Base-by-base conservation (phyloP, 2,329 filamentous ascomycete genomes). In the Apiospora kogelbergensis region DNA sequence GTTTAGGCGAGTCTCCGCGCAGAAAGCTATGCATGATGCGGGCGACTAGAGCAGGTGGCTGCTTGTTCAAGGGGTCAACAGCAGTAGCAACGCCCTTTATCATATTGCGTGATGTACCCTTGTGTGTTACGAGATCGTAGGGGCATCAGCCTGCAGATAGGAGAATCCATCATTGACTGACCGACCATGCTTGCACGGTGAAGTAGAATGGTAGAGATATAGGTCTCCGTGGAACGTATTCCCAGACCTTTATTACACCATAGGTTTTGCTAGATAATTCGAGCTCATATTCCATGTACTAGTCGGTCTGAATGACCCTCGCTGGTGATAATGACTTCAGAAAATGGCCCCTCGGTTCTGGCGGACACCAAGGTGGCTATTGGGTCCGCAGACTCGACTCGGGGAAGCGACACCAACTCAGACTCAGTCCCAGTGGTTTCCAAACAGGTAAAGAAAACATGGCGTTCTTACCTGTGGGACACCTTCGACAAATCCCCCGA, bases 381-480 rank as follows among this genome's bases (percentile, higher is more conserved):
- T n/a, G 26, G 11, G 6, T 4, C 17, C 26, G 17, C 26, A 20
- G 48, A 57, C 15, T 20, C 48, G 7, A 33, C 53, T 10, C 68
- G 70, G 40, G 67, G 63, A 30, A 71, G 72, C 24, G 72, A 72
- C 40, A 63, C 11, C 17, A 70, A 70, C 30, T 72, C 73, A 17
- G 65, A 30, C 4, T 63, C 69, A 37, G 66, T 70, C 3, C 66
- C 68, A 11, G 68, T 68, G 9, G 68, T 74, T 4, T 72, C 64
- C 24, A 70, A 77, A 40, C 74, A 74, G 9, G 80, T 79, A 0
- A 79, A 80, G 60, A 69, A 69, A 37, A 84, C 80, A 41, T 85
- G 84, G 84, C 78, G 78, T 37, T 84, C 82, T 0, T 83, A 83
- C 60, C 11, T 85, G 22, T 85, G 84, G 83, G 84, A 85, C 70